Evolutionary conservation across 192 early-diverging fungal species (phyloP), one percentile per base, ranked within the genome.

Genomic region (Obelidium mucronatum): DNA sequence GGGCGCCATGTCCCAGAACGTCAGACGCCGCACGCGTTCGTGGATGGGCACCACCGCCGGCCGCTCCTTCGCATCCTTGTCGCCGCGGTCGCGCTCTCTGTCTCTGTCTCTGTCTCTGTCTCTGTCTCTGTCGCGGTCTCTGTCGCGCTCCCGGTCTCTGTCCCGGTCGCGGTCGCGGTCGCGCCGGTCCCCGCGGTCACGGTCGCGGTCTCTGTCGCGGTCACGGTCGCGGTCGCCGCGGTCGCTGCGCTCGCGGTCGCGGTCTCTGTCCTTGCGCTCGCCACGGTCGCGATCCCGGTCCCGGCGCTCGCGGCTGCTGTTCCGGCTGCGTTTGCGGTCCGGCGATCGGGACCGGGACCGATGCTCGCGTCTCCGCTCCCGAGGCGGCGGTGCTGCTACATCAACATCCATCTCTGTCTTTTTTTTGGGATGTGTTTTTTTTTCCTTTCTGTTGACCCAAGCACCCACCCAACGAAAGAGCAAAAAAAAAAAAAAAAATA

Each of bases 1-100:
- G 39, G 97, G 97, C 11, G 94, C 83, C 61, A 93, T 82, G 84
- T 99, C 97, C 97, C 97, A 99, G 79, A 93, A 90, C 67, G 91
- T 90, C 35, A 97, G 88, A 79, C 94, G 95, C 24, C 92, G 85
- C 19, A 81, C 81, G 63, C 94, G 80, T 74, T 92, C 84, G 75
- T 96, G 91, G 26, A 99, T 76, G 19, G 97, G 96, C 31, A 91
- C 81, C 54, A 60, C 37, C 17, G 48, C 65, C 34, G 36, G 53
- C 68, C 35, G 34, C 33, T 69, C 51, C 74, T 28, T 40, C n/a
- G n/a, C n/a, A 61, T 26, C 73, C 72, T 36, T 68, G 42, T 54
- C 33, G 13, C 26, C 67, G 30, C 35, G n/a, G 52, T 37, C 34
- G 17, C 22, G 19, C 30, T 40, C 68, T 17, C 83, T 52, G 28